Evolutionary conservation across 2,329 filamentous ascomycete genomes (phyloP).

Genomic region (Exophiala phaeomuriformis): DNA sequence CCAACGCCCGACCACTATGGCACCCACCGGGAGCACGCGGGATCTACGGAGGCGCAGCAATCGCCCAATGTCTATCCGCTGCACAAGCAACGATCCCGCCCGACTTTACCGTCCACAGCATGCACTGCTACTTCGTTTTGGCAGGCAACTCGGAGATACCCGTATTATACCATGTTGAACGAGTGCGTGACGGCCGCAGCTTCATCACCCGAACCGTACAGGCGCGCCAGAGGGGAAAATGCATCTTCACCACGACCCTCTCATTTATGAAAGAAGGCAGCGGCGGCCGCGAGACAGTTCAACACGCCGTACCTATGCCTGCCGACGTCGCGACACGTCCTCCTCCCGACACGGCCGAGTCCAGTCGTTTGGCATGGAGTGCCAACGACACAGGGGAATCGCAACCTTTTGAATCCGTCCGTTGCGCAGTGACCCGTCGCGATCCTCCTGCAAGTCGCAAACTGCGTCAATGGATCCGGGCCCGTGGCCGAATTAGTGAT

Average conservation of each 20-base stretch:
- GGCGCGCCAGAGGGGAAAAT: constrained; percentile 75
- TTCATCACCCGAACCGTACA: constrained; percentile 95
- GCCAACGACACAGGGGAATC: constrained; percentile 8
- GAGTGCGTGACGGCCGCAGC: constrained; percentile 79
- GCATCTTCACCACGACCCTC: constrained; percentile 93
- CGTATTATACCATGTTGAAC: constrained; percentile 90
- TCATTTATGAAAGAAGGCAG: constrained; percentile 68
- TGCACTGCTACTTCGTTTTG: constrained; percentile 98
- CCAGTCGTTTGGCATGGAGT: not conserved
- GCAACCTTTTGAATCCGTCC: constrained; percentile 36
- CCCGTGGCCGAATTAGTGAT: constrained; percentile 30
- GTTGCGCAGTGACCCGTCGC: constrained; percentile 38
- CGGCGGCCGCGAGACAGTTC: constrained; percentile 47
- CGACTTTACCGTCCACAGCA: constrained; percentile 81
- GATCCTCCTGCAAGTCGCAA: constrained; percentile 56
- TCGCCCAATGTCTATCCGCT: constrained; percentile 82
- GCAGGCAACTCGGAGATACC: constrained; percentile 79
- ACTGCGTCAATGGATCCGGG: constrained; percentile 49
- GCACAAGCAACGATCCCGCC: constrained; percentile 77
- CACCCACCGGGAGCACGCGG: constrained; percentile 85
- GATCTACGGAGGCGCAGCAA: constrained; percentile 87
- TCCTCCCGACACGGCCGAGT: constrained; percentile 28
- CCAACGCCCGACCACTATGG: constrained; percentile 86
- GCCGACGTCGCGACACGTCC: constrained; percentile 29
- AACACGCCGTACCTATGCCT: constrained; percentile 60